Evolutionary conservation across 2,329 filamentous ascomycete species (phyloP).

Genomic region (Colletotrichum salicis): DNA sequence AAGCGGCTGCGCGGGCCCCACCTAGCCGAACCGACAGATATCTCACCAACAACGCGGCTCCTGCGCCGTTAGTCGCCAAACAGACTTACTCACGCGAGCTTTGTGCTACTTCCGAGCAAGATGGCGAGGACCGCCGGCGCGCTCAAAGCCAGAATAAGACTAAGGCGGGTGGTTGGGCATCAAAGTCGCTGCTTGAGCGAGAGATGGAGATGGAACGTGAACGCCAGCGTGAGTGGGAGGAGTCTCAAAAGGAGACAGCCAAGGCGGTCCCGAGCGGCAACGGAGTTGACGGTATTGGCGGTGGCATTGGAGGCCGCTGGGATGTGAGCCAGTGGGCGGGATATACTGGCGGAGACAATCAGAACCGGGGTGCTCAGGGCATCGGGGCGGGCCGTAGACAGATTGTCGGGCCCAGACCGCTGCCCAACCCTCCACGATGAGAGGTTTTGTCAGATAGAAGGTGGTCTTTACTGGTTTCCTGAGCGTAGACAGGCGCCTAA

Average conservation of each 20-base stretch:
- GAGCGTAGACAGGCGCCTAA: not conserved
- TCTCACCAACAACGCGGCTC: constrained; percentile 64
- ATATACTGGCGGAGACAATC: constrained; percentile 78
- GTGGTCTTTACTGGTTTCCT: not conserved
- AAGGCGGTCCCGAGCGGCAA: constrained; percentile 62
- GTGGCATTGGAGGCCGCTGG: constrained; percentile 76
- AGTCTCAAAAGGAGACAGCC: constrained; percentile 73
- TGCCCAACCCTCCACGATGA: constrained; percentile 51
- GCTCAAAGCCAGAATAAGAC: constrained; percentile 68
- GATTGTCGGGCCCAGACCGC: constrained; percentile 81
- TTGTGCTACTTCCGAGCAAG: constrained; percentile 68
- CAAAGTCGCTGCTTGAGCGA: constrained; percentile 78
- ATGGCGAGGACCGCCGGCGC: constrained; percentile 70
- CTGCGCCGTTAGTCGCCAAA: constrained; percentile 50
- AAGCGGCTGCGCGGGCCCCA: constrained; percentile 33
- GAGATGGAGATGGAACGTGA: constrained; percentile 85
- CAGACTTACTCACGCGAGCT: constrained; percentile 67
- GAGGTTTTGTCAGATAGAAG: not conserved
- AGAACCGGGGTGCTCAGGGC: constrained; percentile 74
- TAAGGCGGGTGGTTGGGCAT: constrained; percentile 71
- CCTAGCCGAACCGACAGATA: constrained; percentile 67
- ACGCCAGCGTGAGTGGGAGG: constrained; percentile 83
- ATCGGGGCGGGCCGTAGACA: constrained; percentile 78
- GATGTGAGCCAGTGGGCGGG: constrained; percentile 81
- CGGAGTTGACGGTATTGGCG: constrained; percentile 70